Conservation (phyloP, 345 rosid genomes). For the Populus deltoides region DNA sequence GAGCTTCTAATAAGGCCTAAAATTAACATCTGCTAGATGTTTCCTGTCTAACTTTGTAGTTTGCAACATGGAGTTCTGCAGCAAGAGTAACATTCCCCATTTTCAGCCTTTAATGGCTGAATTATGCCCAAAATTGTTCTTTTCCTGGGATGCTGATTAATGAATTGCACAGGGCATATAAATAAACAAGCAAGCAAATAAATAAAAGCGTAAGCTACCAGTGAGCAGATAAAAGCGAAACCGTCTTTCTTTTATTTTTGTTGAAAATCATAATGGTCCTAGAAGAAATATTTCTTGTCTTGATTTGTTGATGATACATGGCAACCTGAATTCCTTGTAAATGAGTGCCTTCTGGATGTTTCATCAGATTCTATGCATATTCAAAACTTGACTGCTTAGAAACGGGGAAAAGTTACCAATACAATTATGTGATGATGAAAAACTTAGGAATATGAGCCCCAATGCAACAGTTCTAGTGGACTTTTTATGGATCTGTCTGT, state of each 20-base stretch:
- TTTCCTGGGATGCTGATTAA: not conserved
- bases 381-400: not conserved
- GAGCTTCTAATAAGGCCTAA: not conserved
- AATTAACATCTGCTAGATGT: not conserved
- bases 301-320: not conserved
- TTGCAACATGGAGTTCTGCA: not conserved
- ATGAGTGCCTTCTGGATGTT: not conserved
- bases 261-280: not conserved
- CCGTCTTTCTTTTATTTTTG: not conserved
- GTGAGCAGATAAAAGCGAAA: not conserved
- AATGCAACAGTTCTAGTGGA: not conserved
- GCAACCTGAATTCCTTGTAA: not conserved
- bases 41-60: not conserved
- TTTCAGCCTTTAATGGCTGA: not conserved
- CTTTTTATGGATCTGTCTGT: not conserved
- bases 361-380: not conserved
- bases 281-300: not conserved
- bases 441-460: not conserved
- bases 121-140: not conserved
- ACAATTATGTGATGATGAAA: not conserved
- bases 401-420: not conserved
- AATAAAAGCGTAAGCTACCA: not conserved
- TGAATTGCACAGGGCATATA: not conserved
- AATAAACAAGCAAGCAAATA: not conserved
- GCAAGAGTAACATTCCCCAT: not conserved